These are phyloP conservation scores for Raffaelea arxii DNA, from an alignment of 2,329 filamentous ascomycete species.

Conservation along the genomic window DNA sequence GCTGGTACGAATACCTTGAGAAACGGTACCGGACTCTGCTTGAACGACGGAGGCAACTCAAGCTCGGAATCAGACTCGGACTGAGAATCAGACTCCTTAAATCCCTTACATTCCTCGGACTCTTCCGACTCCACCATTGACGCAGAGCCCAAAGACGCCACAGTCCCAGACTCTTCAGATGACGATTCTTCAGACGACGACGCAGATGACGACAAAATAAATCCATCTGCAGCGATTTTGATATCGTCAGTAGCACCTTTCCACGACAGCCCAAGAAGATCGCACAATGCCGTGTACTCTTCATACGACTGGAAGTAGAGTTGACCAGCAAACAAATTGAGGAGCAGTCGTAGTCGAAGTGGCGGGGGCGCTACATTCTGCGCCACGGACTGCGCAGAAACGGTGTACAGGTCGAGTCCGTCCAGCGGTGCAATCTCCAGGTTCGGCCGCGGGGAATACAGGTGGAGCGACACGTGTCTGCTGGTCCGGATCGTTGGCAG, in stretches of 20 bases:
- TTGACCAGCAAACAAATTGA: constrained; percentile 61
- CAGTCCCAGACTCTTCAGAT: background rate
- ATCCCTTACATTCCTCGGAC: no score
- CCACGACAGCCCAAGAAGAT: constrained; percentile 38
- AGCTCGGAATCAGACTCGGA: no score
- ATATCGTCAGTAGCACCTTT: constrained; percentile 7
- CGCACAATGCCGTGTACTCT: constrained; percentile 45
- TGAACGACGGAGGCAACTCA: no score
- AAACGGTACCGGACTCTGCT: constrained; percentile 26
- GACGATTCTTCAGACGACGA: no score
- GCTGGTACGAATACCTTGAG: constrained; percentile 24
- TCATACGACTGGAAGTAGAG: constrained; percentile 46
- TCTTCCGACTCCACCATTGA: no score
- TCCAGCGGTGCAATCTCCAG: constrained; percentile 31
- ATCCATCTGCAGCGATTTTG: background rate
- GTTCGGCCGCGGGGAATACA: constrained; percentile 39
- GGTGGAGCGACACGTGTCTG: constrained; percentile 30
- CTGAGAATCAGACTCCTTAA: no score
- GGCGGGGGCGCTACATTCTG: no score
- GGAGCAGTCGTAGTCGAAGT: constrained; percentile 27
- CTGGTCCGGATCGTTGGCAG: constrained; percentile 24
- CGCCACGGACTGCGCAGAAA: no score
- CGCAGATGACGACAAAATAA: constrained; percentile 23
- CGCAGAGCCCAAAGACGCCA: no score
- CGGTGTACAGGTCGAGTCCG: constrained; percentile 31